Conservation (phyloP, 805 yeast species). For the Wickerhamiella qilinensis region DNA sequence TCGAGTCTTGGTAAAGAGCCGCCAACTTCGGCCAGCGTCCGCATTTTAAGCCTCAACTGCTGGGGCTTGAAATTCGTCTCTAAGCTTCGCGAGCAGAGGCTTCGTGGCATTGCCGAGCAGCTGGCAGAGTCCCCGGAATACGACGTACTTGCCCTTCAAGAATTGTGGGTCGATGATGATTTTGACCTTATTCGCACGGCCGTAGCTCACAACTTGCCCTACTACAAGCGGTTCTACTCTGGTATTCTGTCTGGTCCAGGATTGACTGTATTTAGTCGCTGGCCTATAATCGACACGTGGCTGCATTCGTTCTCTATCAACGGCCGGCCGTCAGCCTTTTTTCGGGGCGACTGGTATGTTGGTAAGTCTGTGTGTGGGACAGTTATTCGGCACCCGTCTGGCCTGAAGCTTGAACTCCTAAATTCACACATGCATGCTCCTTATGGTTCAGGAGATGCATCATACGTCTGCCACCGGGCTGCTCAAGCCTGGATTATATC, state of each 20-base stretch:
- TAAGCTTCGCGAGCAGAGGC: slow-evolving; percentile 45
- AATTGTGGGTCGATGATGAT: slow-evolving; percentile 78
- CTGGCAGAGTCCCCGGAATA: slow-evolving; percentile 30
- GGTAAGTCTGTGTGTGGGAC: slow-evolving; percentile 82
- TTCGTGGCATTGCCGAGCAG: slow-evolving; percentile 56
- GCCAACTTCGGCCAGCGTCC: slow-evolving; percentile 1
- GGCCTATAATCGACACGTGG: slow-evolving; percentile 68
- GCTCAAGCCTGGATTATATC: slow-evolving; percentile 96
- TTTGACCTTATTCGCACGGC: slow-evolving; percentile 45
- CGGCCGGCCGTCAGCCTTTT: slow-evolving; percentile 87
- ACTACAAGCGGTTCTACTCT: slow-evolving; percentile 52
- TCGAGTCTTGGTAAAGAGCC: too few species aligned
- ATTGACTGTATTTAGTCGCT: slow-evolving; percentile 62
- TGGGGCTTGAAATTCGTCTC: slow-evolving; percentile 85
- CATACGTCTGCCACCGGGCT: slow-evolving; percentile 77
- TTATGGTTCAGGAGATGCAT: slow-evolving; percentile 75
- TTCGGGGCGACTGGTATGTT: slow-evolving; percentile 93
- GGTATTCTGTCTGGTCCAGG: slow-evolving; percentile 94
- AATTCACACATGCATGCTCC: slow-evolving; percentile 98
- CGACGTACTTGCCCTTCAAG: slow-evolving; percentile 88
- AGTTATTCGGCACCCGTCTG: slow-evolving; percentile 34
- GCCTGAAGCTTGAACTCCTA: slow-evolving; percentile 49
- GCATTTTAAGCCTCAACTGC: slow-evolving; percentile 25
- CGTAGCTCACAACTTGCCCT: slow-evolving; percentile 38
- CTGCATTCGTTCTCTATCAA: slow-evolving; percentile 77